These are phyloP conservation scores for Cryptococcus sp. DNA, from an alignment of 1,284 basidiomycete species.

Conservation along the genomic window DNA sequence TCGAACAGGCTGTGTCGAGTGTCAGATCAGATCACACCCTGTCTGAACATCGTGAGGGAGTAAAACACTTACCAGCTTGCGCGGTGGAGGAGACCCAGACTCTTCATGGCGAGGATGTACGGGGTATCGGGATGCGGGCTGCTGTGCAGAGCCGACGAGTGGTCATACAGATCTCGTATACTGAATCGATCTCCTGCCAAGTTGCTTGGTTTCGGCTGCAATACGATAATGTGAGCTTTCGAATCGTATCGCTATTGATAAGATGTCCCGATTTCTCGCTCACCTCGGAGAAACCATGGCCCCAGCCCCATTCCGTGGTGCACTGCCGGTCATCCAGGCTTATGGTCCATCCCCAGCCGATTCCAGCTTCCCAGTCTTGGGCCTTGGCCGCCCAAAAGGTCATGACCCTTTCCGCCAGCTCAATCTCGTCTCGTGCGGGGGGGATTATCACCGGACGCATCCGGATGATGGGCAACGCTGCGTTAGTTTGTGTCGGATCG, in stretches of 20 bases:
- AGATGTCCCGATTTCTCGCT: slow-evolving; percentile 1
- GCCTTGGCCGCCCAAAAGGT: slow-evolving; percentile 45
- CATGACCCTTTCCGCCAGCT: slow-evolving; percentile 36
- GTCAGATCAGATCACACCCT: not conserved
- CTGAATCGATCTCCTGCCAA: slow-evolving; percentile 7
- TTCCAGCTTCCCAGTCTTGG: slow-evolving; percentile 36
- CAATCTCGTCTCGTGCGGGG: slow-evolving; percentile 38
- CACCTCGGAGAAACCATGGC: slow-evolving; percentile 27
- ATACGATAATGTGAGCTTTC: too few species aligned
- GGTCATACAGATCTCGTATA: slow-evolving; percentile 28
- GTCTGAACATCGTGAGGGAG: not conserved
- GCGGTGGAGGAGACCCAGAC: slow-evolving; percentile 29
- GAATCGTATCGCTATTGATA: too few species aligned
- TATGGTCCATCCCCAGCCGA: slow-evolving; percentile 39
- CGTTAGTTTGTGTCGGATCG: not conserved
- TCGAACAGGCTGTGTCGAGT: slow-evolving; percentile 30
- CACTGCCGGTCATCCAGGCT: slow-evolving; percentile 33
- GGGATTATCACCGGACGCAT: slow-evolving; percentile 41
- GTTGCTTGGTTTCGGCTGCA: slow-evolving; percentile 11
- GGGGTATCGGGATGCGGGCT: slow-evolving; percentile 26
- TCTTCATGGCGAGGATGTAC: slow-evolving; percentile 33
- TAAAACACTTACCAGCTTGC: slow-evolving; percentile 29
- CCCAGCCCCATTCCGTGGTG: slow-evolving; percentile 39
- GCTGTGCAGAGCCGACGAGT: slow-evolving; percentile 18
- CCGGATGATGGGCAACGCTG: slow-evolving; percentile 17